Conservation (phyloP, 306 rosid genomes). For the Inga leiocalycina region DNA sequence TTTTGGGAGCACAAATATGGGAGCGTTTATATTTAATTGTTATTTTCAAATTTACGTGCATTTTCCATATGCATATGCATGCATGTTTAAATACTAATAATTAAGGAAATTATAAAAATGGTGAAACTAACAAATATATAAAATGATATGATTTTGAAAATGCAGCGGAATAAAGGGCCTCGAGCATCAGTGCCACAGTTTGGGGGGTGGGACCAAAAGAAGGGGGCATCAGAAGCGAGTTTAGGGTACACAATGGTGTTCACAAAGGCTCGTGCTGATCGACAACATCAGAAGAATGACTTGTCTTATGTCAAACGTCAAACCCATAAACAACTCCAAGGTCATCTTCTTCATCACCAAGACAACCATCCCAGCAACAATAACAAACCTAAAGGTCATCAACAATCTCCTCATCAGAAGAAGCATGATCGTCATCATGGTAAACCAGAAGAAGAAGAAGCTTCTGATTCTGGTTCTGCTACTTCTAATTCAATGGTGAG, state of each 20-base stretch:
- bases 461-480: not conserved
- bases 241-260: conserved; percentile 74
- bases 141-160: not conserved
- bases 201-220: conserved; percentile 82
- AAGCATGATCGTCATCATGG: not conserved
- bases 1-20: not conserved
- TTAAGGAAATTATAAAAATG: not conserved
- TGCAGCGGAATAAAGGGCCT: conserved; percentile 47
- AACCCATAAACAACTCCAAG: conserved; percentile 6
- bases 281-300: conserved; percentile 59
- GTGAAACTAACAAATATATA: not conserved
- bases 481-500: not conserved
- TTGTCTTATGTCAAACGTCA: conserved; percentile 50
- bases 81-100: not conserved
- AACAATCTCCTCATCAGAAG: not conserved
- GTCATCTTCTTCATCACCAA: not conserved
- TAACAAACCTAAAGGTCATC: not conserved
- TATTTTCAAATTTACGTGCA: not conserved
- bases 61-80: not conserved
- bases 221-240: conserved; percentile 11
- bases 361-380: not conserved
- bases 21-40: not conserved
- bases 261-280: conserved; percentile 64
- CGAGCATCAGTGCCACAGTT: conserved; percentile 82
- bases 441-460: not conserved